Evolutionary conservation across 2,329 filamentous ascomycete species (phyloP), one percentile per base, ranked within the genome.

Genomic region (Mycosphaerella sp.): DNA sequence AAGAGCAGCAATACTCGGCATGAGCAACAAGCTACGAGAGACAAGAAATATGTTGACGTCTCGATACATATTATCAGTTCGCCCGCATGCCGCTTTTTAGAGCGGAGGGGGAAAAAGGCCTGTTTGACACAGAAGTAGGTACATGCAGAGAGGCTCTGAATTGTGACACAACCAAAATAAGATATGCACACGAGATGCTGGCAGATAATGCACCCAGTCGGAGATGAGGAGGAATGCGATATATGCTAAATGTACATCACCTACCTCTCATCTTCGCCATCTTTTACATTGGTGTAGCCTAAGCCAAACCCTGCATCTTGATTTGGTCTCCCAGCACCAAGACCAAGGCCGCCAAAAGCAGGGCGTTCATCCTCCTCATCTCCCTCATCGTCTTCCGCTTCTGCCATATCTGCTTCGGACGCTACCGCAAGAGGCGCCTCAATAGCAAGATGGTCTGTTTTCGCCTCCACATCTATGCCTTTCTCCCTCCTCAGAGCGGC

Each of bases 401-500:
- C 57, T 30, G 52, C 54, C 17, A 56, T 50, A 14, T 55, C 54
- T 12, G 54, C 54, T 10, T 59, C 58, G 16, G 55, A 32, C 41
- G 21, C 28, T 34, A 16, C 43, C 9, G 9, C 27, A 13, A 48
- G 40, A 30, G 55, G 40, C 4, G 55, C 53, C 41, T 56, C 53
- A 14, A 59, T 56, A 9, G 53, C 55, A 4, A 51, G 49, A 30
- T 42, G 6, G 17, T 35, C 18, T 7, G 39, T 34, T 44, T 45
- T 48, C n/a, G 32, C 39, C 8, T 27, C 43, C 10, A 13, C 36
- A 37, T 40, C 45, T 13, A 75, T 66, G 4, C 74, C 74, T 2
- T 70, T 69, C 54, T 77, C 75, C 34, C 65, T 70, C 49, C 77
- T 77, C 51, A 85, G 63, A 48, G 74, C 76, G 60, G 84, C 77